These are phyloP conservation scores for Candida tallmaniae DNA, from an alignment of 805 yeast genomes.

Conservation along the genomic window DNA sequence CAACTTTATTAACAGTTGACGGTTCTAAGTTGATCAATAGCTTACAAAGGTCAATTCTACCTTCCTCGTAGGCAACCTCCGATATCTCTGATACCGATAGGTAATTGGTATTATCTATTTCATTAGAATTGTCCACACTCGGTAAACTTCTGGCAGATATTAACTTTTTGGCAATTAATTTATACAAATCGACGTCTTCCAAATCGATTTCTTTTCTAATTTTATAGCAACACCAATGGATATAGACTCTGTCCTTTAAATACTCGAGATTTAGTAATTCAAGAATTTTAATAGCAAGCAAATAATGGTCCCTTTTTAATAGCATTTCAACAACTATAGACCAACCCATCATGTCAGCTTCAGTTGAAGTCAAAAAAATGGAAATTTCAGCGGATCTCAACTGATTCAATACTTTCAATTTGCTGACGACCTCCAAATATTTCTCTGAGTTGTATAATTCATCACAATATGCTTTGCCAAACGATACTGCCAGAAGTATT, in stretches of 20 bases:
- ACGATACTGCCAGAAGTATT: conserved; percentile 72
- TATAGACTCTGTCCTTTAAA: conserved; percentile 42
- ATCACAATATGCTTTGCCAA: conserved; percentile 69
- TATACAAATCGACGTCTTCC: conserved; percentile 57
- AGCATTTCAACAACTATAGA: conserved; percentile 53
- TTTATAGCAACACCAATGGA: conserved; percentile 78
- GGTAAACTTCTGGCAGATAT: conserved; percentile 14
- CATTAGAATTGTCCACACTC: neutral
- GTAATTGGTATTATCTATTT: conserved; percentile 30
- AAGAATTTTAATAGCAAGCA: conserved; percentile 59
- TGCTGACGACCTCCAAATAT: conserved; percentile 60
- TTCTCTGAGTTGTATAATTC: conserved; percentile 49
- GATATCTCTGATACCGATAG: conserved; percentile 57
- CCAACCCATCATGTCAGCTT: conserved; percentile 50
- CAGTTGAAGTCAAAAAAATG: conserved; percentile 56
- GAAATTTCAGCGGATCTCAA: conserved; percentile 65
- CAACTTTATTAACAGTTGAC: conserved; percentile 52
- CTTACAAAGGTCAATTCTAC: conserved; percentile 65
- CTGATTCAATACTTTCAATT: conserved; percentile 64
- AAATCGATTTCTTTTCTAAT: conserved; percentile 49
- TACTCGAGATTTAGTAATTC: conserved; percentile 43
- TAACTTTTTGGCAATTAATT: conserved; percentile 46
- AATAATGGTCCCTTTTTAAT: conserved; percentile 54
- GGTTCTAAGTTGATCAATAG: conserved; percentile 68
- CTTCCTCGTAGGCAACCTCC: conserved; percentile 71